Evolutionary conservation across 495 filamentous ascomycete species (phyloP).

Genomic region (Penicillium waksmanii): DNA sequence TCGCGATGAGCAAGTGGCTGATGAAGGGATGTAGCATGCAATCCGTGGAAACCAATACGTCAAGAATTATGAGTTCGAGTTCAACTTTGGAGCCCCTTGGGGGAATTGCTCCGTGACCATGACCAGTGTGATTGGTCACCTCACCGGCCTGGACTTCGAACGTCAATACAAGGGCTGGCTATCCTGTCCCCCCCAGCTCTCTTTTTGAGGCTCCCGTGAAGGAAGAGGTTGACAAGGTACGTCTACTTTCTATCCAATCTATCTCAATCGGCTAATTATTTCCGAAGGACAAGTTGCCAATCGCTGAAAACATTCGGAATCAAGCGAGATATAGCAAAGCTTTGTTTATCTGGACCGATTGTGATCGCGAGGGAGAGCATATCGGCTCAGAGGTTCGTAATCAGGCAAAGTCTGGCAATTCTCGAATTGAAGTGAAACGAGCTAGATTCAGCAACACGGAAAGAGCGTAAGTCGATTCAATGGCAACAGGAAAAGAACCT

Average conservation of each 20-base stretch:
- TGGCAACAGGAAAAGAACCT: not conserved
- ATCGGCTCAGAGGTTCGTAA: constrained; percentile 92
- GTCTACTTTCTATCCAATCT: not conserved
- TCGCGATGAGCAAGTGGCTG: constrained; percentile 19
- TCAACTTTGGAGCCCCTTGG: constrained; percentile 81
- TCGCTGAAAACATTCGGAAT: constrained; percentile 81
- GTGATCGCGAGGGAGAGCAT: constrained; percentile 95
- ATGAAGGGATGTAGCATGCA: constrained; percentile 47
- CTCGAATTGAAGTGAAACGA: constrained; percentile 74
- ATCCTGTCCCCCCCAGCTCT: constrained; percentile 71
- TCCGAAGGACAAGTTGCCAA: constrained; percentile 71
- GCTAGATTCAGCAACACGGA: constrained; percentile 97
- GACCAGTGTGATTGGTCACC: constrained; percentile 89
- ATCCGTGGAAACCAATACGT: constrained; percentile 72
- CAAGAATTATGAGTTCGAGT: constrained; percentile 94
- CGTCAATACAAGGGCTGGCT: constrained; percentile 72
- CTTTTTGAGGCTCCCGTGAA: constrained; percentile 84
- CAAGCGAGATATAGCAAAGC: constrained; percentile 71
- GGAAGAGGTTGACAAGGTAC: constrained; percentile 64
- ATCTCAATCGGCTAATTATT: constrained; percentile 14
- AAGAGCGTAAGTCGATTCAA: constrained; percentile 64
- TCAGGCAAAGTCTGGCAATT: constrained; percentile 75
- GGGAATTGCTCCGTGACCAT: constrained; percentile 83
- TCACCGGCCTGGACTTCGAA: constrained; percentile 74
- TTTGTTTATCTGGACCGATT: constrained; percentile 98